Conservation (phyloP, 176 grass and related monocot species). For the Typha latifolia region DNA sequence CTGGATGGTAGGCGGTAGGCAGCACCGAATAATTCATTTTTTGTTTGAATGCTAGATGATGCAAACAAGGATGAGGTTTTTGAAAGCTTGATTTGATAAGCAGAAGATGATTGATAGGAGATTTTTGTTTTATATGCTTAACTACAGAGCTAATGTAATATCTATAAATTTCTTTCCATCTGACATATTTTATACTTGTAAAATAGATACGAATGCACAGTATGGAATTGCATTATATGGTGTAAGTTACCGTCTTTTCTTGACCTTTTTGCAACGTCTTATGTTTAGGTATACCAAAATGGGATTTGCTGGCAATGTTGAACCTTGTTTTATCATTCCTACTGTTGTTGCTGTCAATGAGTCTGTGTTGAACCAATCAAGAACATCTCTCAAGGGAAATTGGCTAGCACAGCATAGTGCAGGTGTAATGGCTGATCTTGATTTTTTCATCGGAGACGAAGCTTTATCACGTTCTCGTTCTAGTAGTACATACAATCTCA, state of each 20-base stretch:
- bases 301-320: slow-evolving; percentile 97
- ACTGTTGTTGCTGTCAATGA: slow-evolving; percentile 92
- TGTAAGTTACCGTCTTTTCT: not conserved
- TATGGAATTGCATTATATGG: not conserved
- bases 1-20: no score
- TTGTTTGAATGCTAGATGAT: no score
- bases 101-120: not conserved
- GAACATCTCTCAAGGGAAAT: slow-evolving; percentile 58
- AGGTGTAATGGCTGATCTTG: slow-evolving; percentile 94
- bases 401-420: slow-evolving; percentile 94
- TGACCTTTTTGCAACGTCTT: not conserved
- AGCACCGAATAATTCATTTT: no score
- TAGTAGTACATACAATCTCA: slow-evolving; percentile 62
- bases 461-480: slow-evolving; percentile 53
- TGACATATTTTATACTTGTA: not conserved
- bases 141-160: not conserved
- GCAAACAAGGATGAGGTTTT: no score
- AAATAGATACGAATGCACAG: not conserved
- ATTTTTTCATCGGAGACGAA: slow-evolving; percentile 92
- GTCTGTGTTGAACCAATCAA: slow-evolving; percentile 48
- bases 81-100: not conserved
- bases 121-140: not conserved
- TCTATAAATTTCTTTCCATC: not conserved
- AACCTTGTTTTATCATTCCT: slow-evolving; percentile 92
- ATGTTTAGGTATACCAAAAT: slow-evolving; percentile 86